A percentile compares a stretch with the other conserved stretches of the same genome.
These are phyloP conservation scores for Stephanodiscus triporus DNA, from an alignment of 108 stramenopile genomes.

Conservation along the genomic window DNA sequence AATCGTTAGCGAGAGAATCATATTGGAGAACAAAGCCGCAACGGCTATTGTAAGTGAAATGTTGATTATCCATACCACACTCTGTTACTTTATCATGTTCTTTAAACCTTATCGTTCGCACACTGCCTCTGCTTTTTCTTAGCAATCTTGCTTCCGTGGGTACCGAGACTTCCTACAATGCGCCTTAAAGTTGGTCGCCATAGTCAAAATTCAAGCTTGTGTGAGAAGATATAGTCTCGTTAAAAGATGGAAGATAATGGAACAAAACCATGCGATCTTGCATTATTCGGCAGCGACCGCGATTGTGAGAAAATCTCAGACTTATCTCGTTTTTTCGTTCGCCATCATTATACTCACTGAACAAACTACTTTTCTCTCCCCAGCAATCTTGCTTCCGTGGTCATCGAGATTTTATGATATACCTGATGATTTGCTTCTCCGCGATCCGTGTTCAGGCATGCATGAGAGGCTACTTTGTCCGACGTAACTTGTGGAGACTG, in stretches of 20 bases:
- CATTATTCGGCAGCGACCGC: slow-evolving; percentile 23
- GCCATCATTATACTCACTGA: not conserved
- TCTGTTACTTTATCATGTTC: not conserved
- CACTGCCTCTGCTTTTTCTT: not conserved
- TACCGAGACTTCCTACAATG: slow-evolving; percentile 1
- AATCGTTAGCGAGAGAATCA: not conserved
- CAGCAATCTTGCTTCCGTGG: slow-evolving; percentile 9
- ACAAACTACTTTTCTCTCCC: slow-evolving; percentile 1
- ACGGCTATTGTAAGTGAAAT: slow-evolving; percentile 6
- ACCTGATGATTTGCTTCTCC: not conserved
- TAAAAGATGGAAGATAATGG: not conserved
- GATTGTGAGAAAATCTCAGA: slow-evolving; percentile 24
- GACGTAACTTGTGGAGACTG: not conserved
- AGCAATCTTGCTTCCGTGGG: slow-evolving; percentile 12
- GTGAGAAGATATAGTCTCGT: not conserved
- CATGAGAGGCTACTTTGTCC: not conserved
- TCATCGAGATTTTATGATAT: not conserved
- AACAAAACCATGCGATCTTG: not conserved
- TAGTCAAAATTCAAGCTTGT: not conserved
- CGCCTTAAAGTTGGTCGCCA: not conserved
- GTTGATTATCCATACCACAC: not conserved
- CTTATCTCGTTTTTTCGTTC: not conserved
- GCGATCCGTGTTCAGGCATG: not conserved
- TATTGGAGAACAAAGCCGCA: not conserved
- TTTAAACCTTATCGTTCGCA: too few species aligned